phyloP scores from a whole-genome alignment of 129 eudicot species.

The Chrysanthemum makinoi region DNA sequence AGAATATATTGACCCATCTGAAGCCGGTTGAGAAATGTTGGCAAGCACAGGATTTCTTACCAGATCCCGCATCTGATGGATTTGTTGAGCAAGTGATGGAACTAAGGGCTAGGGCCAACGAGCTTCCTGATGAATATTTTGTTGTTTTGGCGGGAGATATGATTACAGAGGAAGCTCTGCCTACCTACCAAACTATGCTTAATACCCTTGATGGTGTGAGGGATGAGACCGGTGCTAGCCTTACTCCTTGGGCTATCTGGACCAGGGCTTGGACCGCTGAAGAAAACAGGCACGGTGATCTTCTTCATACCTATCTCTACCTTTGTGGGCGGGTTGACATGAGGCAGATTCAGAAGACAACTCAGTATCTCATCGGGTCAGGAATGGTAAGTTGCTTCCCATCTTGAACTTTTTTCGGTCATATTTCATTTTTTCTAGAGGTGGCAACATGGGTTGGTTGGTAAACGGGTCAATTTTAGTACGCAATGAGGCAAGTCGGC shows the following conservation, averaged over 20 bases:
- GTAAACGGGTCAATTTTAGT: background rate
- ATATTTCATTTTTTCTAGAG: background rate
- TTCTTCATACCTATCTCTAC: constrained; percentile 78
- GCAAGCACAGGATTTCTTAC: constrained; percentile 92
- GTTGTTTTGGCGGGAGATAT: constrained; percentile 87
- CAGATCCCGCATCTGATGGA: constrained; percentile 85
- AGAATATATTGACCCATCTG: constrained; percentile 58
- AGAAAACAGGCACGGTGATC: constrained; percentile 97
- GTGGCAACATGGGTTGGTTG: background rate
- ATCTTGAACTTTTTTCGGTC: background rate
- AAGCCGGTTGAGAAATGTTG: constrained; percentile 87
- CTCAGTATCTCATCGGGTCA: constrained; percentile 84
- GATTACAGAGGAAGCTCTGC: constrained; percentile 95
- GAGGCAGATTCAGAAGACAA: constrained; percentile 82
- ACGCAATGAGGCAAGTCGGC: no score
- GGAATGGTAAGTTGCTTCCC: constrained; percentile 69
- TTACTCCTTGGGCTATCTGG: constrained; percentile 87
- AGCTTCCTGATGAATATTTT: constrained; percentile 82
- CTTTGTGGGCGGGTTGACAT: constrained; percentile 80
- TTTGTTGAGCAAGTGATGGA: constrained; percentile 74
- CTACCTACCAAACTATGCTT: constrained; percentile 92
- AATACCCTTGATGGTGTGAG: constrained; percentile 87
- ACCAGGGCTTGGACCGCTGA: constrained; percentile 98
- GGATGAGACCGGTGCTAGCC: constrained; percentile 93
- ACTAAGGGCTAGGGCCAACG: constrained; percentile 72